These are phyloP conservation scores for Fusarium sp. DNA, from an alignment of 2,329 filamentous ascomycete genomes.

Conservation along the genomic window DNA sequence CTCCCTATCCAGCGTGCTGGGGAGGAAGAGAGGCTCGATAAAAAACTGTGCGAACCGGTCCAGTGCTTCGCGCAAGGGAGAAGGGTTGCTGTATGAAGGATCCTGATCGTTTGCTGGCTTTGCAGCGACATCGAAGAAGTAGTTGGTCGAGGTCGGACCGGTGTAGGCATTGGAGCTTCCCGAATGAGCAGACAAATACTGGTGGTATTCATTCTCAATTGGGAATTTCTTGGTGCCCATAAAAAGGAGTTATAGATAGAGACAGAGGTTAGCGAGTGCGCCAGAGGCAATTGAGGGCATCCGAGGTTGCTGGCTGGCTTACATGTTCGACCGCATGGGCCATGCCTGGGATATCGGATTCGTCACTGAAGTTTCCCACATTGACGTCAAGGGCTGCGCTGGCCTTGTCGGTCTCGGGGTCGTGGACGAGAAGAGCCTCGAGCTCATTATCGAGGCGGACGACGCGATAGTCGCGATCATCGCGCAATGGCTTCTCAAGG, in stretches of 20 bases:
- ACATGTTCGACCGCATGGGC: conserved; percentile 95
- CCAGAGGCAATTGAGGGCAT: neutral
- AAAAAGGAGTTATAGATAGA: conserved; percentile 72
- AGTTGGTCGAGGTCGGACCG: conserved; percentile 91
- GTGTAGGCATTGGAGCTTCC: conserved; percentile 97
- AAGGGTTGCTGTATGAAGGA: conserved; percentile 63
- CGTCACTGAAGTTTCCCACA: conserved; percentile 94
- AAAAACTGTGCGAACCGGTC: conserved; percentile 97
- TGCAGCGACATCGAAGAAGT: conserved; percentile 94
- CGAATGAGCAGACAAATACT: conserved; percentile 88
- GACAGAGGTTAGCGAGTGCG: conserved; percentile 21
- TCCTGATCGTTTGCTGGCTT: conserved; percentile 70
- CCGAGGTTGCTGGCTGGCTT: conserved; percentile 40
- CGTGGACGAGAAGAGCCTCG: conserved; percentile 90
- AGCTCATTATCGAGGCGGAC: conserved; percentile 85
- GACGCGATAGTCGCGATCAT: conserved; percentile 87
- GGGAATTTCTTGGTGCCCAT: conserved; percentile 99
- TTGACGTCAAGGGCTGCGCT: conserved; percentile 96
- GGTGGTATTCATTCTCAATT: conserved; percentile 92
- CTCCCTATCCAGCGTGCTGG: conserved; percentile 85
- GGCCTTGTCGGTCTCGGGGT: conserved; percentile 94
- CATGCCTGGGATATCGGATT: conserved; percentile 89
- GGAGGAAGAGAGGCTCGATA: conserved; percentile 83
- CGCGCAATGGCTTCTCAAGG: conserved; percentile 82
- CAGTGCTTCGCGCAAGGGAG: conserved; percentile 76